Conservation (phyloP, 192 early-diverging fungal species). For the Linnemannia zychae region DNA sequence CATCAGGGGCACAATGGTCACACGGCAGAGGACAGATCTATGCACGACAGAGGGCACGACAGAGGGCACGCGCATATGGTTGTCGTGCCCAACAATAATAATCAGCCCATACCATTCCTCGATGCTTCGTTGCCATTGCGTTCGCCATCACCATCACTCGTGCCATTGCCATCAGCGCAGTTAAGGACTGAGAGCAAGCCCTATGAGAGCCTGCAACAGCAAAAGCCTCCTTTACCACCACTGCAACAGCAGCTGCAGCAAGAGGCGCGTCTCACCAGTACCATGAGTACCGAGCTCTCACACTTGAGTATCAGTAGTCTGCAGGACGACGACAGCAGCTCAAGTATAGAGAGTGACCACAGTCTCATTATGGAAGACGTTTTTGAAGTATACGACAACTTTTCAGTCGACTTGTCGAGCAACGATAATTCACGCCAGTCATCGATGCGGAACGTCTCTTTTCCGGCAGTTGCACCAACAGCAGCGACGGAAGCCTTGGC, state of each 20-base stretch:
- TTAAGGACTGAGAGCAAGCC: neutral
- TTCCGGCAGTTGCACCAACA: neutral
- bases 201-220: neutral
- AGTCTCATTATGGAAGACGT: constrained; percentile 47
- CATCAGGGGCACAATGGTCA: constrained; percentile 11
- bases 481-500: neutral
- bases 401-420: neutral
- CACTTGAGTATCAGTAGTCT: constrained; percentile 32
- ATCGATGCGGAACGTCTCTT: neutral
- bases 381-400: constrained; percentile 31
- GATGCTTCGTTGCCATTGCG: neutral
- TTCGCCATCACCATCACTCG: neutral
- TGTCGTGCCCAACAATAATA: neutral
- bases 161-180: constrained; percentile 7
- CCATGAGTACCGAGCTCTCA: constrained; percentile 40
- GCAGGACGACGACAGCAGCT: constrained; percentile 12
- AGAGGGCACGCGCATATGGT: neutral
- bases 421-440: neutral
- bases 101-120: neutral
- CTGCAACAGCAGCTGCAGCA: constrained; percentile 12
- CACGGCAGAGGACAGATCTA: constrained; percentile 4
- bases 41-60: neutral
- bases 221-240: constrained; percentile 2
- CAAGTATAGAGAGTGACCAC: constrained; percentile 23
- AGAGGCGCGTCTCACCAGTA: constrained; percentile 2